These are phyloP conservation scores for Fusarium nygamai DNA, from an alignment of 2,329 filamentous ascomycete species.

Conservation along the genomic window DNA sequence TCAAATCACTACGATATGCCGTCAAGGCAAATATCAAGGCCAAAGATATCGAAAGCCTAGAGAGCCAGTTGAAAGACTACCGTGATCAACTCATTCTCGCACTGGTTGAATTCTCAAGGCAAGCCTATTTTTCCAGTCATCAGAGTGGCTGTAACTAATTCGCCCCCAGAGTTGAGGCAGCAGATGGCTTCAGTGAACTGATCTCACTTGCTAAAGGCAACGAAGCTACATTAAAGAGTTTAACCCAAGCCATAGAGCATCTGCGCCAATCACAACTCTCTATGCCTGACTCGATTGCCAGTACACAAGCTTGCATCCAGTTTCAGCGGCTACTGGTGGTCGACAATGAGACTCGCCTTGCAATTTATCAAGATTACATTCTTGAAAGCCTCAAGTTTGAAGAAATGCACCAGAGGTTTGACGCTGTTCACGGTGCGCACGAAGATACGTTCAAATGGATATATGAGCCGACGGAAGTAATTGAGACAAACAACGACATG, in stretches of 20 bases:
- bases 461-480: accelerated
- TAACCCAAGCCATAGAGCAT: background rate
- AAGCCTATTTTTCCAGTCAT: accelerated
- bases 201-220: background rate
- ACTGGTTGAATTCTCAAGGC: background rate
- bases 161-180: accelerated
- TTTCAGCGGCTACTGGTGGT: background rate
- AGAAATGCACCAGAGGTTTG: background rate
- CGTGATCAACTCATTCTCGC: background rate
- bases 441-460: background rate
- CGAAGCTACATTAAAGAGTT: background rate
- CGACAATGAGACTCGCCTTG: accelerated
- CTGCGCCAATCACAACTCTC: background rate
- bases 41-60: accelerated
- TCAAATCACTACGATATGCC: background rate
- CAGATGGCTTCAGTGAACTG: background rate
- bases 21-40: background rate
- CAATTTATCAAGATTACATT: background rate
- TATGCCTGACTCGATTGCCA: accelerated
- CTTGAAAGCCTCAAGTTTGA: background rate
- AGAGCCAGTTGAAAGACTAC: background rate
- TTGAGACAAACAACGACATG: background rate
- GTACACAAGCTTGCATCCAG: accelerated
- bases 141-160: accelerated
- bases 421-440: background rate